These are phyloP conservation scores for Paramecium sonneborni DNA, from an alignment of 73 alveolate species.

Conservation along the genomic window DNA sequence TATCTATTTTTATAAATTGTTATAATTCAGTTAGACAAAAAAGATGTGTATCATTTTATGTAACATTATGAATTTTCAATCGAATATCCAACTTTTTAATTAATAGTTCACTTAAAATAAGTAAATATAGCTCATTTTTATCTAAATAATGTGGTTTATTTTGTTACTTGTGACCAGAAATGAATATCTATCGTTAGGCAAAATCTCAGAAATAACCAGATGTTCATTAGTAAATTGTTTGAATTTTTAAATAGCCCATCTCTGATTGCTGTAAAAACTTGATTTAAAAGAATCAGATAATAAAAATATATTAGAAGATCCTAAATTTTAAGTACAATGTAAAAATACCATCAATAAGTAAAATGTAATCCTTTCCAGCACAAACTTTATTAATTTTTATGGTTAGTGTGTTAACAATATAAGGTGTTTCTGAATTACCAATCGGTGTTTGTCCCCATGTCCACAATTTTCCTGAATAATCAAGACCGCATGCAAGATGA, in stretches of 20 bases:
- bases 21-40: background rate
- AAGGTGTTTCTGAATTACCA: background rate
- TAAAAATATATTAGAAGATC: background rate
- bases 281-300: background rate
- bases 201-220: background rate
- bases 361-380: slow-evolving; percentile 24
- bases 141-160: background rate
- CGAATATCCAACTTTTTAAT: background rate
- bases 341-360: slow-evolving; percentile 18
- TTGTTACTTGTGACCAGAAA: background rate
- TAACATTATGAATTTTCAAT: background rate
- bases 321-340: background rate
- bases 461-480: slow-evolving; percentile 15
- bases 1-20: background rate
- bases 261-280: background rate
- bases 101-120: background rate
- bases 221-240: background rate
- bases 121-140: background rate
- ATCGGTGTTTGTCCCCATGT: background rate
- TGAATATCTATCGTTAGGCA: background rate
- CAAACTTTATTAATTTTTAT: background rate
- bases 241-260: background rate
- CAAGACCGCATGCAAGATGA: background rate
- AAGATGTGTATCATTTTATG: background rate
- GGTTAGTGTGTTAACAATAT: background rate